These are phyloP conservation scores for Aspergillus fructus DNA, from an alignment of 2,329 filamentous ascomycete genomes.

Conservation along the genomic window DNA sequence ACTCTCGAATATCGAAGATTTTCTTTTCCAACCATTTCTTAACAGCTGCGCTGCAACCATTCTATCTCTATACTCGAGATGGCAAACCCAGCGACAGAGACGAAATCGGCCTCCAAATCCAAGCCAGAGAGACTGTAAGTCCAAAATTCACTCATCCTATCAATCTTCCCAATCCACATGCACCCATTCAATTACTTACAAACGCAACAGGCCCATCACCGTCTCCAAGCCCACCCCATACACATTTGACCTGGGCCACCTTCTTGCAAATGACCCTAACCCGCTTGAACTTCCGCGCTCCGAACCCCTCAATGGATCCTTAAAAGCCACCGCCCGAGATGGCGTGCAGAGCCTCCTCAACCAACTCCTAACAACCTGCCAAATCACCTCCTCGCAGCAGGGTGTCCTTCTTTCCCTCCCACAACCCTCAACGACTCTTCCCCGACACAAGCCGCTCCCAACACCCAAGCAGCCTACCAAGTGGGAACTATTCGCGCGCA, in stretches of 20 bases:
- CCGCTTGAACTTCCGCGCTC: slow-evolving; percentile 62
- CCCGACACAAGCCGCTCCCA: slow-evolving; percentile 89
- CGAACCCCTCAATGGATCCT: slow-evolving; percentile 60
- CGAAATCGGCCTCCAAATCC: slow-evolving; percentile 20
- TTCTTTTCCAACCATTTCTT: background rate
- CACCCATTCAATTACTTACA: background rate
- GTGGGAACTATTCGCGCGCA: slow-evolving; percentile 94
- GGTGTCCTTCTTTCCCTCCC: slow-evolving; percentile 82
- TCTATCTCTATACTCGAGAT: background rate
- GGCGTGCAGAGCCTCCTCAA: slow-evolving; percentile 90
- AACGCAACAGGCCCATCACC: slow-evolving; percentile 51
- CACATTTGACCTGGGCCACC: slow-evolving; percentile 85
- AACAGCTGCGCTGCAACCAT: background rate
- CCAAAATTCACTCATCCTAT: background rate
- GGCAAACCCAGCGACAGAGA: slow-evolving; percentile 21
- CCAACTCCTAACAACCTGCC: slow-evolving; percentile 86
- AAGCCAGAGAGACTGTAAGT: slow-evolving; percentile 45
- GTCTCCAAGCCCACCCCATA: slow-evolving; percentile 85
- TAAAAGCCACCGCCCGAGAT: slow-evolving; percentile 76
- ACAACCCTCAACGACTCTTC: slow-evolving; percentile 65
- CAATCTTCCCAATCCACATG: background rate
- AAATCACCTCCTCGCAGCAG: slow-evolving; percentile 64
- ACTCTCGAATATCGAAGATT: background rate
- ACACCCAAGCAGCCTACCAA: slow-evolving; percentile 79
- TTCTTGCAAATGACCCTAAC: slow-evolving; percentile 84